Evolutionary conservation across 345 rosid species (phyloP), one percentile per base, ranked within the genome.

Genomic region (Eutrema heterophyllum): DNA sequence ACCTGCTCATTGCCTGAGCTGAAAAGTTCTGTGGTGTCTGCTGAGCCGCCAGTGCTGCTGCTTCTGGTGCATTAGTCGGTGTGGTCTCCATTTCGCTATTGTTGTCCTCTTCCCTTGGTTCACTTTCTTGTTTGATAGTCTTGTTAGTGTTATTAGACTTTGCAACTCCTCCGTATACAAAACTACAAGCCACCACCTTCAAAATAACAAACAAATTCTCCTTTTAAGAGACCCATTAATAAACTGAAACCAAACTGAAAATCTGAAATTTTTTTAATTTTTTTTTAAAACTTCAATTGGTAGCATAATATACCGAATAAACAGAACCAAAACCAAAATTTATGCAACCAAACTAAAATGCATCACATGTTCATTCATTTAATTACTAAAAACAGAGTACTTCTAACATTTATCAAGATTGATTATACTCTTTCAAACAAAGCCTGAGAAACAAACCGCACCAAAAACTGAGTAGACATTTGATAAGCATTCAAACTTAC

Each of bases 131-230:
- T 85, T 87, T 54, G 71, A 62, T 6, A 41, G 30, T 67, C 64
- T 78, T 77, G 72, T 24, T 77, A 26, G 4, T 71, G 41, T 56
- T 56, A 76, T 4, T 71, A n/a, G 62, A 45, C 83, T 86, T 93
- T 38, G 89, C 61, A 76, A 41, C 51, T 69, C 83, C 79, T 14
- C 89, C 96, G 38, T 90, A 83, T 13, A 88, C 86, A 78, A 95
- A 95, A 79, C 94, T 95, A 87, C 97, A 95, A 10, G 84, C 84
- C 67, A 92, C 97, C 81, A 95, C 92, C 98, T 95, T 88, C 24
- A 66, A 10, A 18, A 51, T 10, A 51, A 36, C 74, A 69, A 62
- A 52, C 64, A 35, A 67, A 9, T 27, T 48, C 43, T 14, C 36
- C 6, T 9, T 50, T 55, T 11, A 38, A 51, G 24, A 55, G 71